Conservation (phyloP, 805 yeast genomes). For the Cyberlindnera suaveolens region DNA sequence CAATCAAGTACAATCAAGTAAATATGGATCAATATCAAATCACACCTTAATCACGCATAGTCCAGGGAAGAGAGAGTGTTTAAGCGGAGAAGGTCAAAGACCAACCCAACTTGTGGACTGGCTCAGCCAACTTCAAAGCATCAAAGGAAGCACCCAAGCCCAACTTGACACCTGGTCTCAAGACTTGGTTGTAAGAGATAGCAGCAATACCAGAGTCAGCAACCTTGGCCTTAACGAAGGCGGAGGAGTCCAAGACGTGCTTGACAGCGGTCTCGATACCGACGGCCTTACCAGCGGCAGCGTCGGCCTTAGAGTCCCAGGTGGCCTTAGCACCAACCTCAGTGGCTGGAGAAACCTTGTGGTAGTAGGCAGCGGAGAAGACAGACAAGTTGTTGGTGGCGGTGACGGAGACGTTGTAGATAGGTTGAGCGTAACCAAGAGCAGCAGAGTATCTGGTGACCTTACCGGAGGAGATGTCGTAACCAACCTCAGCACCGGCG, state of each 20-base stretch:
- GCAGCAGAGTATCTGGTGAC: slow-evolving; percentile 92
- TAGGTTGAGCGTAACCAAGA: slow-evolving; percentile 84
- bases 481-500: slow-evolving; percentile 95
- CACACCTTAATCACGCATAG: background rate
- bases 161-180: slow-evolving; percentile 93
- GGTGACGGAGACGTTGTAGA: slow-evolving; percentile 73
- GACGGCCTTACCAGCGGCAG: slow-evolving; percentile 71
- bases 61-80: slow-evolving; percentile 5
- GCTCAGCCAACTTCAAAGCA: slow-evolving; percentile 90
- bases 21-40: slow-evolving; percentile 4
- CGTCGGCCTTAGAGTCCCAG: slow-evolving; percentile 70
- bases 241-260: slow-evolving; percentile 80
- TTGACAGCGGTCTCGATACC: slow-evolving; percentile 94
- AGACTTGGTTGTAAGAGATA: slow-evolving; percentile 86
- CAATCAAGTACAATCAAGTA: background rate
- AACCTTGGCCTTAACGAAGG: slow-evolving; percentile 94
- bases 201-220: slow-evolving; percentile 95
- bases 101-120: slow-evolving; percentile 97
- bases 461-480: slow-evolving; percentile 89
- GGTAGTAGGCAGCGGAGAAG: slow-evolving; percentile 94
- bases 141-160: slow-evolving; percentile 97
- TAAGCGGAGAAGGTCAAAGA: slow-evolving; percentile 91
- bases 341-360: slow-evolving; percentile 82
- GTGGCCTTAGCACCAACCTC: slow-evolving; percentile 99
- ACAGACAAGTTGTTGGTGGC: slow-evolving; percentile 83